Evolutionary conservation across 1,284 basidiomycete species (phyloP), one percentile per base, ranked within the genome.

Genomic region (Cutaneotrichosporon mucoides): DNA sequence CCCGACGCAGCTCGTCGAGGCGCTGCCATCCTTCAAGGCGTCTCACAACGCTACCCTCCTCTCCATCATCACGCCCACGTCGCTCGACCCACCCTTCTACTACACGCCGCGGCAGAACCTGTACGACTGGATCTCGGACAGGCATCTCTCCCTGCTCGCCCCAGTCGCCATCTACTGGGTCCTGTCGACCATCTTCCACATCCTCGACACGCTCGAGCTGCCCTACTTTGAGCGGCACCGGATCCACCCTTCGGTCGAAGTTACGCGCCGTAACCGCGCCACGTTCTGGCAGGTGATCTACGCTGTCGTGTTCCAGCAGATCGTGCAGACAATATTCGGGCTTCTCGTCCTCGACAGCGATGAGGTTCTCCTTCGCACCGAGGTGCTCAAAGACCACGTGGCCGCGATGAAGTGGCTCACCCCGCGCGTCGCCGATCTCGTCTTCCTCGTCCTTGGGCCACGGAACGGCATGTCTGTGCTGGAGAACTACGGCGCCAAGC

Each of bases 91-190:
- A 15, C 76, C 78, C 7, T 70, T 75, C 66, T 86, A 88, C 76
- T 88, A 92, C 79, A 85, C 86, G 67, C 77, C 82, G 3, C 72
- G 81, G 9, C 79, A 82, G 7, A 79, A 81, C 12, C 78, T 82
- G 10, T 72, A 92, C 56, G 77, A 84, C 8, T 80, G 81, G 53
- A 68, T 93, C 56, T 82, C 88, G 2, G 95, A 98, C 81, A 82
- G 87, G 60, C 70, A 84, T 64, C 79, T 94, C 44, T 84, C 90
- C 4, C 81, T 97, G 55, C 81, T 85, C 4, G 83, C 86, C 0
- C 94, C 95, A 2, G 72, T 97, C 61, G 59, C 88, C 60, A 84
- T 86, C n/a, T 98, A 99, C 81, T 99, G 96, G 95, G 66, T 78
- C 3, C 79, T 88, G 46, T 92, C 91, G 2, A 79, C 88, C 57